Base-by-base conservation (phyloP, 2,329 filamentous ascomycete species). In the Diaporthe eres region DNA sequence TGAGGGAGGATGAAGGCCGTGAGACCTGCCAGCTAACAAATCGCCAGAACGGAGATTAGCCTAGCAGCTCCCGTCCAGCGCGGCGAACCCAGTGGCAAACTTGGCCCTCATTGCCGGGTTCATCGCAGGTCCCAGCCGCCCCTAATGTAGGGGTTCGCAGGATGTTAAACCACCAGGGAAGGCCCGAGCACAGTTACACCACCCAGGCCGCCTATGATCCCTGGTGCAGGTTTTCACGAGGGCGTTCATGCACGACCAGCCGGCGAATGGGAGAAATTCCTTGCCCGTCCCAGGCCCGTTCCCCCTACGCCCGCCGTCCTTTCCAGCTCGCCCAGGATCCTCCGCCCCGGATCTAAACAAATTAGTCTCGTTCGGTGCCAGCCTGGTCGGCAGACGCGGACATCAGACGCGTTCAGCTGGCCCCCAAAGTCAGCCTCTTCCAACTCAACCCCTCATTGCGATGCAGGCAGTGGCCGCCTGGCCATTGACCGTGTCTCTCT, bases 91-190 rank as follows among this genome's bases (percentile, higher is more conserved):
- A 57, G 74, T 75, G 67, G 74, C 67, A 47, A 72, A 72, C 34
- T 31, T 44, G 15, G 9, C 28, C 25, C 39, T 28, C 13, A 34
- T 19, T 57, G 39, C 60, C 72, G 31, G 63, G 49, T 55, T 57
- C 49, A 51, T 42, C 71, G 61, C 42, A 65, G 47, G 57, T 37
- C 47, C 22, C 51, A 55, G 74, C 55, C 63, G 63, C 63, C 63
- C 63, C 60, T 74, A 39, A 58, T 70, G 72, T 74, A 74, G 34
- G 61, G 37, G 68, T 42, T 49, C 53, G 67, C 57, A 75, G 73
- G 65, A 61, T 71, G 39, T 51, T 58, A 63, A 63, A 73, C 60
- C 55, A 53, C 25, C 58, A 63, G 74, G 49, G 47, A 70, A 58
- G 70, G 71, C 34, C 61, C 74, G 71, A 74, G 61, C 70, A 73